phyloP scores from a whole-genome alignment of 176 grass and related monocot species.

The Aegilops umbellulata region DNA sequence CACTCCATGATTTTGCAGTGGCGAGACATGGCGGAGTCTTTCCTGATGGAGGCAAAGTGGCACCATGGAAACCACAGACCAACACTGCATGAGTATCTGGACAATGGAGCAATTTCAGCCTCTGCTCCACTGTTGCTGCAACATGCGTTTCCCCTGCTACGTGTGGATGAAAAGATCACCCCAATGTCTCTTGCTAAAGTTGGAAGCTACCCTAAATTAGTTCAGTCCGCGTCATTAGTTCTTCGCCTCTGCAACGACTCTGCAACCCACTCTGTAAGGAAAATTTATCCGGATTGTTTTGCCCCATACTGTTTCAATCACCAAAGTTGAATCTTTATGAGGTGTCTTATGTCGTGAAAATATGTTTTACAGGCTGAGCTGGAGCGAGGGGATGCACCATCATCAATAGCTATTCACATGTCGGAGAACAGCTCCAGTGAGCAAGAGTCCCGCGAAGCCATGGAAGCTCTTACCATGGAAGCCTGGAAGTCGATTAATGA shows the following conservation, averaged over 20 bases:
- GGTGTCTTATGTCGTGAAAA: not conserved
- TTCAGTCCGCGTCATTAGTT: constrained; percentile 12
- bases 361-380: constrained; percentile 22
- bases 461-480: constrained; percentile 4
- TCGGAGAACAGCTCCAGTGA: not conserved
- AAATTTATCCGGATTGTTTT: not conserved
- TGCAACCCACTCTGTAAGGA: constrained; percentile 29
- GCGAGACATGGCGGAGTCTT: constrained; percentile 38
- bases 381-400: constrained; percentile 49
- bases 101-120: constrained; percentile 36
- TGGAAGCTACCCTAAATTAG: constrained; percentile 26
- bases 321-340: not conserved
- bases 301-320: not conserved
- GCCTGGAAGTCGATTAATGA: constrained; percentile 50
- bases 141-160: constrained; percentile 20
- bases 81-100: constrained; percentile 33
- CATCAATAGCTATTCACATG: constrained; percentile 51
- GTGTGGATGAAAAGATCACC: not conserved
- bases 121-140: constrained; percentile 10
- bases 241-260: constrained; percentile 36
- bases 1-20: constrained; percentile 11
- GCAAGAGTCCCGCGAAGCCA: constrained; percentile 27
- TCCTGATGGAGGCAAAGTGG: constrained; percentile 48
- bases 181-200: not conserved
- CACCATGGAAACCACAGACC: constrained; percentile 26